Evolutionary conservation across 2,329 filamentous ascomycete species (phyloP).

Genomic region (Lasiodiplodia gonubiensis): DNA sequence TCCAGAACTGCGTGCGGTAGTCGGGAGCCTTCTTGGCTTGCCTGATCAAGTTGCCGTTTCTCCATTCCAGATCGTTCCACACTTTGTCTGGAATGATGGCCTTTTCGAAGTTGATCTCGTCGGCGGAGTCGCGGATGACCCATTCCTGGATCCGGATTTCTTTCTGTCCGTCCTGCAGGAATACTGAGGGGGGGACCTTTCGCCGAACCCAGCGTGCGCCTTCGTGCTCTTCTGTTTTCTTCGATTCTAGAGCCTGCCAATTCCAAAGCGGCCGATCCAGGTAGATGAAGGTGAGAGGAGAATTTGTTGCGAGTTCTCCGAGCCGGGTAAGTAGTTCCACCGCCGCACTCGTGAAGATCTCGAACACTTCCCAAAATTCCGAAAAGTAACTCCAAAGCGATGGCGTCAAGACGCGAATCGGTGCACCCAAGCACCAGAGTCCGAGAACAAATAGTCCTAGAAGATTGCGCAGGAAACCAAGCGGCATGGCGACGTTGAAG

Average conservation of each 20-base stretch:
- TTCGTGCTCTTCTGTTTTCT: not conserved
- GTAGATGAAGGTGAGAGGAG: not conserved
- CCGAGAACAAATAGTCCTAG: rapidly evolving
- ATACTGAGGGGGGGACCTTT: not conserved
- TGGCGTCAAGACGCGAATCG: not conserved
- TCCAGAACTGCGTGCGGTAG: not conserved
- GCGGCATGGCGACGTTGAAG: not conserved
- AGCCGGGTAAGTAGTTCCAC: not conserved
- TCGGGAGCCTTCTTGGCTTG: not conserved
- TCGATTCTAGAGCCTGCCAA: too few species aligned
- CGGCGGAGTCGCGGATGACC: not conserved
- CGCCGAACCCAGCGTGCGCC: slow-evolving; percentile 13
- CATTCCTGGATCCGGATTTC: slow-evolving; percentile 1
- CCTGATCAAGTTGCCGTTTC: not conserved
- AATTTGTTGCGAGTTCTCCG: not conserved
- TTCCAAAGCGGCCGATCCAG: not conserved
- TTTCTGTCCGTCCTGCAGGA: not conserved
- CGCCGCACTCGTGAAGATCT: not conserved
- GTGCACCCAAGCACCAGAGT: not conserved
- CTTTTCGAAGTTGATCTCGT: slow-evolving; percentile 10
- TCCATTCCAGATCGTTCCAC: not conserved
- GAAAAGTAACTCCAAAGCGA: not conserved
- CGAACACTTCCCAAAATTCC: not conserved
- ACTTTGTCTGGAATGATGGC: not conserved
- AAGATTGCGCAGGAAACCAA: not conserved